These are phyloP conservation scores for Silene latifolia DNA, from an alignment of 148 eudicot species.

Conservation along the genomic window DNA sequence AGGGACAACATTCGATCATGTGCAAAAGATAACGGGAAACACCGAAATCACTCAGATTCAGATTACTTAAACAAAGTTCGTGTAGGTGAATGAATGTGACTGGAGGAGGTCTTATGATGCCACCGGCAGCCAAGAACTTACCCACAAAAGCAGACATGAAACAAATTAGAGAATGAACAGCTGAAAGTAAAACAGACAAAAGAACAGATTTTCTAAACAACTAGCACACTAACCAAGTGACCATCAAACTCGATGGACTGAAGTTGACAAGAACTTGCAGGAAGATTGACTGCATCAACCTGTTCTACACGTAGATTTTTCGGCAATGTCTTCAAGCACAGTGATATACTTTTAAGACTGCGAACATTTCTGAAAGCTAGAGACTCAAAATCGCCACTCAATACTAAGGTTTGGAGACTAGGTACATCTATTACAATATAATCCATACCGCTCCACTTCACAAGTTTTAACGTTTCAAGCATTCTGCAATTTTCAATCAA, in stretches of 20 bases:
- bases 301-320: too few species aligned
- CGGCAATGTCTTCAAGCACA: too few species aligned
- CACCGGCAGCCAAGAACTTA: conserved; percentile 11
- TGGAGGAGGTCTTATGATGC: not conserved
- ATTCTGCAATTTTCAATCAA: conserved; percentile 16
- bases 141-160: not conserved
- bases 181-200: too few species aligned
- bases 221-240: not conserved
- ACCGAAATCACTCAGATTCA: not conserved
- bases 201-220: too few species aligned
- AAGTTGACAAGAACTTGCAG: conserved; percentile 4
- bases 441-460: conserved; percentile 4
- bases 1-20: not conserved
- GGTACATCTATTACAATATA: conserved; percentile 14
- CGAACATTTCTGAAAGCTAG: not conserved
- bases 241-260: not conserved
- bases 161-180: not conserved
- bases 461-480: conserved; percentile 16
- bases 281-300: not conserved
- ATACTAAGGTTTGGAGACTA: not conserved
- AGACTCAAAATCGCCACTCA: not conserved
- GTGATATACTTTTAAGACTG: not conserved
- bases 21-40: not conserved
- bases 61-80: not conserved
- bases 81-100: not conserved